phyloP scores from a whole-genome alignment of 2,329 filamentous ascomycete genomes.

The Pseudogymnoascus sp. region DNA sequence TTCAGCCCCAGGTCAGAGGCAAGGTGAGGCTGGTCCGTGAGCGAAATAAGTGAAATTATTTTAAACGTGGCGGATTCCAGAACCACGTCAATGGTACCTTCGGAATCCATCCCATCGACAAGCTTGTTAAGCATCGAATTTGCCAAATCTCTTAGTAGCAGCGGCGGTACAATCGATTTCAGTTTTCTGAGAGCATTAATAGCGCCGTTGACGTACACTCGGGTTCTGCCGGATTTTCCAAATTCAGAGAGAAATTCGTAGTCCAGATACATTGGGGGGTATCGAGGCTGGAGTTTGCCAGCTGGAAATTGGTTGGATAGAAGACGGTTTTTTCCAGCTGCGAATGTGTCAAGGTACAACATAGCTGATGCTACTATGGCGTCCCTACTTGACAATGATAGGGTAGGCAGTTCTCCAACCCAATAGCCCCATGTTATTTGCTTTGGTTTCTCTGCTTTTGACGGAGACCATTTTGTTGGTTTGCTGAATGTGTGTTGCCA shows the following conservation, averaged over 20 bases:
- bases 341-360: neutral
- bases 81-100: neutral
- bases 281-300: neutral
- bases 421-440: neutral
- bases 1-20: neutral
- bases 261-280: neutral
- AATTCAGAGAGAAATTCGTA: neutral
- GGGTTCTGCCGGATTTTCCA: neutral
- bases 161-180: neutral
- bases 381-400: neutral
- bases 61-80: neutral
- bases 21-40: neutral
- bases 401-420: neutral
- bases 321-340: neutral
- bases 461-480: neutral
- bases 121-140: neutral
- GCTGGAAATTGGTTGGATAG: conserved; percentile 1
- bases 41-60: neutral
- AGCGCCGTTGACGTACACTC: neutral
- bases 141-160: neutral
- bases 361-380: neutral
- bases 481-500: neutral
- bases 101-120: neutral
- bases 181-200: neutral
- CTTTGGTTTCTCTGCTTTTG: neutral